Base-by-base conservation (phyloP, 371 early-diverging fungal genomes). In the Syncephalastrum monosporum region DNA sequence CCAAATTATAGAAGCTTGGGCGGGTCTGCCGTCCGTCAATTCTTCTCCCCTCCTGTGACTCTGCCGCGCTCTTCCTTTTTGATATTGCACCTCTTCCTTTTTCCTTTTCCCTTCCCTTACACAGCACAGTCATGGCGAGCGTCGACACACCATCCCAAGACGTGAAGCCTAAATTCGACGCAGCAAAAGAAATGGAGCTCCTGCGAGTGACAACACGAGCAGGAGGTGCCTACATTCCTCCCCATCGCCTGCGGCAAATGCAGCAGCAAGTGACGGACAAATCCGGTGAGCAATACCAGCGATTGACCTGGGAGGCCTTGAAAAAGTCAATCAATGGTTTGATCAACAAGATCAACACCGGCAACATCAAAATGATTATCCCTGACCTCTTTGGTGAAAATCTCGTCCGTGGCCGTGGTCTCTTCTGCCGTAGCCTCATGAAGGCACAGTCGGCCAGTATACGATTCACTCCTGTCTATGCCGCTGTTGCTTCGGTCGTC, bases 321-420 rank as follows among this genome's bases (percentile, higher is more conserved):
- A 97, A 96, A 69, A 97, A 97, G 72, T 86, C 87, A 50, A 89
- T 98, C 61, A 96, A 97, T 65, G 98, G 96, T 59, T 81, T 92
- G 15, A 91, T 97, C 70, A 98, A 97, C 84, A 97, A 95, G 82
- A 93, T 94, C 41, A 97, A 95, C 60, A 86, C 81, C 4, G 71
- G 89, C 19, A 98, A 98, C 68, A 89, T 97, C 68, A 95, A 95
- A 55, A 84, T 89, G 60, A 89, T 97, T 63, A 77, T 95, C 33
- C 91, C 91, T 17, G 95, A 96, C 67, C 62, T 98, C 42, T 93
- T 98, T 75, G 79, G 84, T 10, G 94, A 94, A 63, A 96, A 98
- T 65, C 67, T 98, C 57, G 78, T 98, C 17, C 91, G 98, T 38
- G 98, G 98, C 10, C 84, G 95, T 45, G 98, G 98, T 15, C 72